phyloP scores from a whole-genome alignment of 768 basidiomycete species.

The Panaeolus cyanescens region DNA sequence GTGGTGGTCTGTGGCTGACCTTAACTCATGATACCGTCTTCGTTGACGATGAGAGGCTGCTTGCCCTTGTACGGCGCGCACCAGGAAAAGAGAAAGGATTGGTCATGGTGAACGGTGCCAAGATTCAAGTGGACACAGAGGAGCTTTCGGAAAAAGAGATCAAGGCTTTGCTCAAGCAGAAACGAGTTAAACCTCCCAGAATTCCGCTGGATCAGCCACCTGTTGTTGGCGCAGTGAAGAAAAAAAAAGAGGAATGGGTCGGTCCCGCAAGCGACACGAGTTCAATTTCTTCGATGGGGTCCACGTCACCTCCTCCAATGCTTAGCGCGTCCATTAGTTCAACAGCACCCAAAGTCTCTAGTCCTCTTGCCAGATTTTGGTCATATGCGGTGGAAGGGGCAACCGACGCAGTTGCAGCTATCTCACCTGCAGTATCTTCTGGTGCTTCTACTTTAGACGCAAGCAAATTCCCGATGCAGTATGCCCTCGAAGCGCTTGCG shows the following conservation, averaged over 20 bases:
- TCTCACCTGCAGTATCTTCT: constrained; percentile 54
- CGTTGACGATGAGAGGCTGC: constrained; percentile 74
- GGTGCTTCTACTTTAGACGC: constrained; percentile 48
- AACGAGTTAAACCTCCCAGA: constrained; percentile 81
- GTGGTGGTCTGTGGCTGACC: constrained; percentile 94
- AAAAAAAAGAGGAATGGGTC: constrained; percentile 74
- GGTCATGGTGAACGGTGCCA: constrained; percentile 89
- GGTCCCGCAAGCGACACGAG: constrained; percentile 26
- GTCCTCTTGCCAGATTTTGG: constrained; percentile 72
- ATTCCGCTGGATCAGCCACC: constrained; percentile 94
- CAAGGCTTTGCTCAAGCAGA: constrained; percentile 79
- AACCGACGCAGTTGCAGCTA: constrained; percentile 75
- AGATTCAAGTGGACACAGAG: constrained; percentile 83
- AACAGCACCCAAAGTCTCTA: constrained; percentile 65
- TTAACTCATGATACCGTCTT: constrained; percentile 84
- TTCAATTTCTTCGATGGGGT: constrained; percentile 5
- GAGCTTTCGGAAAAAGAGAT: constrained; percentile 87
- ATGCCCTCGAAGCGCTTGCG: constrained; percentile 78
- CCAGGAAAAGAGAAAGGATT: constrained; percentile 78
- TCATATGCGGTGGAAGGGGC: constrained; percentile 77
- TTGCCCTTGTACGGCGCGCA: constrained; percentile 74
- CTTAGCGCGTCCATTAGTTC: constrained; percentile 40
- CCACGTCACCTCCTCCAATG: constrained; percentile 12
- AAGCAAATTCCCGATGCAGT: constrained; percentile 72
- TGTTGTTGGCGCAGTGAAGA: constrained; percentile 69